Evolutionary conservation across 441 rosid genomes (phyloP).

Genomic region (Cnidoscolus chayamansa): DNA sequence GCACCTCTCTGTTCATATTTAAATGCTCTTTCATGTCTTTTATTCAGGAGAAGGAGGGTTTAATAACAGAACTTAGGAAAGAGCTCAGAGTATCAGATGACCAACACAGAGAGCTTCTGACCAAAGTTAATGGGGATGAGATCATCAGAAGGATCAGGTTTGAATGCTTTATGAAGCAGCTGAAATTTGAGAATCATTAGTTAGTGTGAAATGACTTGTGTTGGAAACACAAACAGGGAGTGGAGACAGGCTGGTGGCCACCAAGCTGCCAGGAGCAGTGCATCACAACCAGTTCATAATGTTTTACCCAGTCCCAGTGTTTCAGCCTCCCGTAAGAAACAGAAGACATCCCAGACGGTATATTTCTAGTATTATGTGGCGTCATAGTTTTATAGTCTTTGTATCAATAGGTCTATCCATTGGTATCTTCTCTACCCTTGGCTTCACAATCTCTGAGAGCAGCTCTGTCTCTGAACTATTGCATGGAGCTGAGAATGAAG

Average conservation of each 20-base stretch:
- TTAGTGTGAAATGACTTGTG: constrained; percentile 12
- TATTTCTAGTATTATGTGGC: constrained; percentile 22
- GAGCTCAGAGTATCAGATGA: constrained; percentile 96
- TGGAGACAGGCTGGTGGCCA: constrained; percentile 83
- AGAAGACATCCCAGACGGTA: constrained; percentile 75
- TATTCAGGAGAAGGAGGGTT: constrained; percentile 82
- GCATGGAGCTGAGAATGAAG: constrained; percentile 17
- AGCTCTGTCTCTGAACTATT: constrained; percentile 17
- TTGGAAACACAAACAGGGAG: constrained; percentile 45
- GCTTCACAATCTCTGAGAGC: background rate
- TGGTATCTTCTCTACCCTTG: constrained; percentile 38
- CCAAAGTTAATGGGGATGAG: constrained; percentile 78
- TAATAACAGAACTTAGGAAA: constrained; percentile 91
- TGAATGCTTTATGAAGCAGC: constrained; percentile 20
- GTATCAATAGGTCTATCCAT: background rate
- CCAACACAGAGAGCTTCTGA: constrained; percentile 85
- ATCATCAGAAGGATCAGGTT: constrained; percentile 79
- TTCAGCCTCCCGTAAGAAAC: constrained; percentile 79
- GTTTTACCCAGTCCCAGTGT: constrained; percentile 67
- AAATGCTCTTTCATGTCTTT: constrained; percentile 13
- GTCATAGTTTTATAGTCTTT: constrained; percentile 8
- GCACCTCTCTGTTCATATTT: constrained; percentile 12
- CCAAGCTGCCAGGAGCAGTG: constrained; percentile 50
- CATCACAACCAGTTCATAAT: constrained; percentile 54
- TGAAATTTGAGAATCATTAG: constrained; percentile 17